phyloP scores from a whole-genome alignment of 768 basidiomycete genomes.

The Cystofilobasidium capitatum region DNA sequence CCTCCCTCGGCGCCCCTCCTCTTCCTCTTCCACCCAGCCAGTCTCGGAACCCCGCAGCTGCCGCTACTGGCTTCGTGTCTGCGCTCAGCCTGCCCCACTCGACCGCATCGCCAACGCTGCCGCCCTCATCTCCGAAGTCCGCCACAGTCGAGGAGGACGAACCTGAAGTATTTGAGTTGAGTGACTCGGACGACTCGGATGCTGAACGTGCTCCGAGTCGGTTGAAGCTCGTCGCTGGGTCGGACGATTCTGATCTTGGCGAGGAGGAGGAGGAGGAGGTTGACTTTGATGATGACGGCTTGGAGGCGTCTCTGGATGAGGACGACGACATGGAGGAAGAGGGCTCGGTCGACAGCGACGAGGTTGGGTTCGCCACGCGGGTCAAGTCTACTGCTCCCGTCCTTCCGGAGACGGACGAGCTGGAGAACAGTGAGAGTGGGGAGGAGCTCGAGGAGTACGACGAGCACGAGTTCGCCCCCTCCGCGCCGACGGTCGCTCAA shows the following conservation, averaged over 20 bases:
- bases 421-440: neutral
- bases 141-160: neutral
- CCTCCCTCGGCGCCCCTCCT: neutral
- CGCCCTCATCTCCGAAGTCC: neutral
- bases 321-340: slow-evolving; percentile 12
- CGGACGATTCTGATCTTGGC: neutral
- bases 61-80: neutral
- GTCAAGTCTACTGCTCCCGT: no score
- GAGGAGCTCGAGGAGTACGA: slow-evolving; percentile 8
- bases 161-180: slow-evolving; percentile 7
- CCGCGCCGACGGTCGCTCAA: no score
- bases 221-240: neutral
- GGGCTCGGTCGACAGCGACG: neutral
- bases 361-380: neutral
- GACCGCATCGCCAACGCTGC: neutral
- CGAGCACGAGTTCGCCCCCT: neutral
- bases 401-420: no score
- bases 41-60: neutral
- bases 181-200: slow-evolving; percentile 11
- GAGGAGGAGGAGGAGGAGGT: neutral
- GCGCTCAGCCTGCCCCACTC: neutral
- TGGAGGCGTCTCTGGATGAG: neutral
- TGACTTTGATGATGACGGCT: no score
- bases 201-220: neutral
- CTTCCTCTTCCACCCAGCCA: neutral